Evolutionary conservation across 1,284 basidiomycete genomes (phyloP).

Genomic region (Rhodotorula mucilaginosa): DNA sequence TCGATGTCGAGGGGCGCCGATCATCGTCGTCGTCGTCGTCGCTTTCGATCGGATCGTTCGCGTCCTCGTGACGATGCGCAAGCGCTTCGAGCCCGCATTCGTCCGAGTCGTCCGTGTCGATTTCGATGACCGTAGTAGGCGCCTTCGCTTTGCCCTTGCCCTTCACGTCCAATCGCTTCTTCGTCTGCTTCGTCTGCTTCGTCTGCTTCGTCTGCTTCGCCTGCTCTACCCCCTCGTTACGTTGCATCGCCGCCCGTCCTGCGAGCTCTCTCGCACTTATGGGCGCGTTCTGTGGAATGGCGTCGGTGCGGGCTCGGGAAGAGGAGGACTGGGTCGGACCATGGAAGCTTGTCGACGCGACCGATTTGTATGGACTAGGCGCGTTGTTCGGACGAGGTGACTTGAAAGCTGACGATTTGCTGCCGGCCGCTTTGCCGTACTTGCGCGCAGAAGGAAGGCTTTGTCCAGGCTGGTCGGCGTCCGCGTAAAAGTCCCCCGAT

Average conservation of each 20-base stretch:
- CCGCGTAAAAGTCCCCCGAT: no score
- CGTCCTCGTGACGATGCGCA: background rate
- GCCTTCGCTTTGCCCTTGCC: background rate
- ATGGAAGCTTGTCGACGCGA: background rate
- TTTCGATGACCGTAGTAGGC: background rate
- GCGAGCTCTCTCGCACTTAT: background rate
- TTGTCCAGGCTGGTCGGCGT: no score
- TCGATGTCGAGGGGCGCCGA: background rate
- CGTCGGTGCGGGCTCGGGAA: background rate
- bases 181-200: background rate
- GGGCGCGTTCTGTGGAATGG: background rate
- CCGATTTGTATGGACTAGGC: no score
- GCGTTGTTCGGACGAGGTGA: no score
- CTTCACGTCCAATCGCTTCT: background rate
- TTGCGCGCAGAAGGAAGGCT: no score
- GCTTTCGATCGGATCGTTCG: background rate
- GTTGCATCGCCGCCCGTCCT: background rate
- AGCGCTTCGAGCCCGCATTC: background rate
- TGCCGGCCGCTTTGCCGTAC: fast-evolving
- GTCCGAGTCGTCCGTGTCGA: constrained; percentile 4
- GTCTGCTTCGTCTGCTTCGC: background rate
- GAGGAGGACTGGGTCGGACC: background rate
- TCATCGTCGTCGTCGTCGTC: background rate
- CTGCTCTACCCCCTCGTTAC: background rate
- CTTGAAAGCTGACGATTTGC: no score